Conservation (phyloP, 768 basidiomycete species). For the Mycena galericulata region DNA sequence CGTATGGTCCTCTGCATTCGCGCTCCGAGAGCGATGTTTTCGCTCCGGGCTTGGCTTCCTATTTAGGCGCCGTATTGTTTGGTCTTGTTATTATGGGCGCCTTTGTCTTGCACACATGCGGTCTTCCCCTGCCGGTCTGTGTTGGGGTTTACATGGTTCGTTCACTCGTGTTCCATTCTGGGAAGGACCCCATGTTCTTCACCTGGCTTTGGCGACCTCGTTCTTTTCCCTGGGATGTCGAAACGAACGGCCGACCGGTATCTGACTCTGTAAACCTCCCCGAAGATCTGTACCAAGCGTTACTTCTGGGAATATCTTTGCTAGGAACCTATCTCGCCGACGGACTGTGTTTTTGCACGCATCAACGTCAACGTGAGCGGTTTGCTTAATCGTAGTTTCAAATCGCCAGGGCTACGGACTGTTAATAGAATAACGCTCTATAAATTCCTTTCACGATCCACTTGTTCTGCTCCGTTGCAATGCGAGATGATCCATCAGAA, state of each 20-base stretch:
- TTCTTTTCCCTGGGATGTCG: background rate
- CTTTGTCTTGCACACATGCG: no score
- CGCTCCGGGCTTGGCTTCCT: background rate
- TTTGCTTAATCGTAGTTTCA: background rate
- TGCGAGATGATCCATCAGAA: background rate
- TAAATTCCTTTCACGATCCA: background rate
- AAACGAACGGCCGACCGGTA: background rate
- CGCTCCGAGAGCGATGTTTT: background rate
- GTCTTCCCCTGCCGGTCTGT: no score
- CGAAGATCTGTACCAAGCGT: background rate
- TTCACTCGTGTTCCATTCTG: background rate
- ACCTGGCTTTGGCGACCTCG: background rate
- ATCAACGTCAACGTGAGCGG: background rate
- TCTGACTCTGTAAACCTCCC: background rate
- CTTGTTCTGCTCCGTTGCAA: background rate
- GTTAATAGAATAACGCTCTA: background rate
- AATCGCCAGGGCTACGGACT: background rate
- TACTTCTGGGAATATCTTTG: background rate
- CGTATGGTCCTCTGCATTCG: background rate
- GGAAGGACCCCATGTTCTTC: background rate
- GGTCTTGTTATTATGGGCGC: background rate
- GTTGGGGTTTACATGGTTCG: background rate
- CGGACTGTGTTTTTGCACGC: background rate
- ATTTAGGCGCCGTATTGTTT: background rate
- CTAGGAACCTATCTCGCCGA: background rate